Evolutionary conservation across 108 stramenopile genomes (phyloP), one percentile per base, ranked within the genome.

Genomic region (Nitzschia inconspicua): DNA sequence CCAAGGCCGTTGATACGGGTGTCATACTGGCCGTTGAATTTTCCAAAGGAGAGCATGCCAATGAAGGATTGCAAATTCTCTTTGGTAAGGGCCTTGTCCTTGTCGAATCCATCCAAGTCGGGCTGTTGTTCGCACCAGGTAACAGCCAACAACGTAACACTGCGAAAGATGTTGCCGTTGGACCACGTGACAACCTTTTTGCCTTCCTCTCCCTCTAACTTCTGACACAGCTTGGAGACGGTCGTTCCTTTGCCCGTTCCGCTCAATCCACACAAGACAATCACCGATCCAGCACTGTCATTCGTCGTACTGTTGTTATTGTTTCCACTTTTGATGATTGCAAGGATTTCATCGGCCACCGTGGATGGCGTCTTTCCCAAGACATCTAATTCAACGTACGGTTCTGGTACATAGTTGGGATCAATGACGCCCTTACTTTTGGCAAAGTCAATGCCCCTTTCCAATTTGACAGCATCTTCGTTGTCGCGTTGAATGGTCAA

Each of bases 171-270:
- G 56, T 94, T 91, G 22, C 93, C 93, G 60, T 94, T 94, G 30
- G 85, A 87, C 93, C 93, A 91, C n/a, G 76, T 73, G 0, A 89
- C 84, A 5, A 88, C 84, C 18, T 77, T 60, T 47, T 85, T 82
- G 6, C 60, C 55, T 51, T 84, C 73, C 35, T 83, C 77, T 4
- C 27, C 63, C 49, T 65, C 60, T 3, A 94, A 53, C 48, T 82
- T 87, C 50, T 85, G 75, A 30, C 65, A 31, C 31, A 94, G 73
- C 44, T 68, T 72, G 11, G 82, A 48, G 0, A 89, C 89, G 8
- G 93, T 94, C 2, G 93, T 94, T 43, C 93, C 90, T 81, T 91
- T 94, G 19, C 93, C 93, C 23, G 89, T 91, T 34, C 93, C 93
- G 37, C 77, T 79, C 22, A 89, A 42, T 26, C 93, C 93, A 48